These are phyloP conservation scores for Brassica carinata DNA, from an alignment of 345 rosid genomes.

Conservation along the genomic window DNA sequence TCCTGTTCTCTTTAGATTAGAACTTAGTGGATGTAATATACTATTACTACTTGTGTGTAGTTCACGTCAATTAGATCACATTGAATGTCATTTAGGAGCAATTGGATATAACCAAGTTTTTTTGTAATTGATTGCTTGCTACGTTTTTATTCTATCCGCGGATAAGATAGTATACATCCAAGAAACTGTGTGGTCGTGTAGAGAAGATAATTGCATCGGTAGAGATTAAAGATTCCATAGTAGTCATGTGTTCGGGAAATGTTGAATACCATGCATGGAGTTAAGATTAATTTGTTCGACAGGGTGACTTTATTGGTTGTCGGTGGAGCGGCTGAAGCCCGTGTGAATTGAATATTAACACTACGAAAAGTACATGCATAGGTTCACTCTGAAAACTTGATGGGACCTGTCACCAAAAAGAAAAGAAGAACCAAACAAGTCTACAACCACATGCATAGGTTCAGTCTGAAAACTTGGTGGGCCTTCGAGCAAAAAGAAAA, in stretches of 20 bases:
- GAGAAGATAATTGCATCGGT: background rate
- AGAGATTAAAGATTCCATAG: background rate
- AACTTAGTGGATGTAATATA: constrained; percentile 34
- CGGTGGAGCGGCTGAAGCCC: background rate
- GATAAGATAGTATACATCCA: background rate
- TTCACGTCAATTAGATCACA: constrained; percentile 15
- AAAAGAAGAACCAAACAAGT: background rate
- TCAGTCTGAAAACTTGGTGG: constrained; percentile 8
- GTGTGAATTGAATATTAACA: background rate
- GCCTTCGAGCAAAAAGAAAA: background rate
- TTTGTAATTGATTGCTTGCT: background rate
- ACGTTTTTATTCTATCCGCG: background rate
- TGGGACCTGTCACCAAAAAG: background rate
- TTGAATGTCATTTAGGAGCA: constrained; percentile 9
- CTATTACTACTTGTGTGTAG: background rate
- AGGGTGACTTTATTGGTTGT: background rate
- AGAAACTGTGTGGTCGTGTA: background rate
- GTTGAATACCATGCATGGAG: background rate
- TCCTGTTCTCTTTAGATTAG: constrained; percentile 37
- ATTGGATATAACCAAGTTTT: background rate
- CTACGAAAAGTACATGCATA: background rate
- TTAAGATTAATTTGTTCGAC: background rate
- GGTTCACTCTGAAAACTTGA: background rate
- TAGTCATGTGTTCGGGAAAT: background rate
- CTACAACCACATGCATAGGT: background rate